Evolutionary conservation across 305 asterid species (phyloP), one percentile per base, ranked within the genome.

Genomic region (Galium porrigens): DNA sequence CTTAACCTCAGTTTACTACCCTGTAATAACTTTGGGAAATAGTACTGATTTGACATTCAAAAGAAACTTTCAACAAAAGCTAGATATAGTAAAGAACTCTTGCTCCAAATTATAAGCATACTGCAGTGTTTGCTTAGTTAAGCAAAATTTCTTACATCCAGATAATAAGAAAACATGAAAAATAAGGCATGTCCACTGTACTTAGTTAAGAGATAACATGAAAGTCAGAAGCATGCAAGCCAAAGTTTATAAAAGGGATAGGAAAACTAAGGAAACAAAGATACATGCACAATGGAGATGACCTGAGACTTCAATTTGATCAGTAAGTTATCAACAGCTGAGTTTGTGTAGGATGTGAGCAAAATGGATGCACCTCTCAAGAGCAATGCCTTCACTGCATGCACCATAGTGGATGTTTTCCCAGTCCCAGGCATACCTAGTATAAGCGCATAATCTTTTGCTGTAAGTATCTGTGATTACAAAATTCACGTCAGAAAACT

Each of bases 361-460:
- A 70, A 64, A 64, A 70, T 64, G 59, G 99, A 85, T 82, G 66
- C 66, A 34, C 70, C 74, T 70, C 74, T 70, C 66, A 70, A 37
- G 39, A 70, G 46, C 75, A 92, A 80, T 36, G 96, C 97, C 81
- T 86, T 90, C 74, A 90, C 97, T 64, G 96, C 95, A 78, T 90
- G 94, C 68, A 90, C 97, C 97, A 90, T 79, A 55, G 96, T 85
- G 64, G 95, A 84, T 68, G 99, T 92, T 85, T 92, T 92, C 71
- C 99, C 96, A 15, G 99, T 92, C 65, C 96, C 99, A 74, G 99
- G 99, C 99, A 92, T 89, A 70, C 99, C 99, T 39, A 92, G 86
- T 83, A 89, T 85, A 64, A 92, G 95, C 70, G 87, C 80, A 67
- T 92, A 92, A 81, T 92, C 94, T 80, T 84, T 87, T 69, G 96